Evolutionary conservation across 2,329 filamentous ascomycete genomes (phyloP), one percentile per base, ranked within the genome.

Genomic region (Fusarium pseudoanthophilum): DNA sequence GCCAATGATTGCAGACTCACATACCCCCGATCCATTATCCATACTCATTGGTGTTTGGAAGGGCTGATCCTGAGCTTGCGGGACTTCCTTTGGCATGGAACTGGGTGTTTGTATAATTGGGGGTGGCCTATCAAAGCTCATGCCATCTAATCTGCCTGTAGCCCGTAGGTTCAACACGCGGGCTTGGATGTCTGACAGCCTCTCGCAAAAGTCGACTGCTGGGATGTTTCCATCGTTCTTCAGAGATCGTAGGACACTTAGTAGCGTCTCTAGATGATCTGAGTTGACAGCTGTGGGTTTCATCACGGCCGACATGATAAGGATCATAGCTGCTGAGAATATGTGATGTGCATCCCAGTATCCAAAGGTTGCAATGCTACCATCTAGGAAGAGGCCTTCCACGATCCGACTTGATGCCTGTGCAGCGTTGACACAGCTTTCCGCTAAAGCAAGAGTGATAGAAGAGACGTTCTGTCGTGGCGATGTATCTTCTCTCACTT

Each of bases 271-370:
- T 0, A 80, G 60, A 13, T 78, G 75, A 20, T 80, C 79, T 0
- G 79, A 79, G 8, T 74, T 78, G 7, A 74, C 66, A 0, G 74
- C 71, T 0, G 73, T 74, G 0, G 79, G 79, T 16, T 79, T 79
- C 69, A 79, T 79, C 1, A 80, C 76, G 0, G 79, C 79, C 15
- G 79, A 80, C 61, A 81, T 79, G 59, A 80, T 75, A 1, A 81
- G 73, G 0, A 81, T 70, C 42, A 81, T 77, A 2, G 79, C 71
- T 0, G 79, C 78, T 3, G 79, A 80, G 55, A 81, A 81, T 40
- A 81, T 72, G 34, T 81, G 79, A 40, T 81, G 79, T 2, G 79
- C 79, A 24, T 81, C 79, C 79, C 78, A 81, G 32, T 80, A 81
- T 3, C 79, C 79, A 46, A 78, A 80, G 0, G 78, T 80, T 6